Percentiles rank a stretch among this genome's conserved stretches.
Conservation (phyloP, 306 rosid species). For the Cucurbita argyrosperma region DNA sequence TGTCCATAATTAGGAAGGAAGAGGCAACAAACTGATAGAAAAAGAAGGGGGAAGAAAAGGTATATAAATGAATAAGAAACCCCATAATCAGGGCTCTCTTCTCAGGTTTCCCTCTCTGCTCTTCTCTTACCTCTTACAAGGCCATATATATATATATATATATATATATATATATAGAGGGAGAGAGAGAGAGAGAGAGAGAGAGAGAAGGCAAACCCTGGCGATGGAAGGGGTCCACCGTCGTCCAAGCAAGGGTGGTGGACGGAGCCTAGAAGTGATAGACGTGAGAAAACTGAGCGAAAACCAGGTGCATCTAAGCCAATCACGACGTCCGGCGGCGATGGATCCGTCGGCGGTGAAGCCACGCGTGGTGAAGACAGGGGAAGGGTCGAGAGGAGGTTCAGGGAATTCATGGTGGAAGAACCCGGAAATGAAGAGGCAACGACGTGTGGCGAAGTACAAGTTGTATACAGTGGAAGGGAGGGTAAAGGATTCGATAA, state of each 20-base stretch:
- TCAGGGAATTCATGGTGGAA: background rate
- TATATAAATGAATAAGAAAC: background rate
- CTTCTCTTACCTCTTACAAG: background rate
- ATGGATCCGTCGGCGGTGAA: background rate
- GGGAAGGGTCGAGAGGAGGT: background rate
- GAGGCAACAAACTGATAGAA: background rate
- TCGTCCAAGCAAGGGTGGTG: background rate
- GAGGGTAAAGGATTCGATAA: background rate
- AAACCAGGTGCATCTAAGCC: background rate
- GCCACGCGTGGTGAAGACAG: background rate
- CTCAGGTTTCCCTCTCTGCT: background rate
- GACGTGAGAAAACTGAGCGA: background rate
- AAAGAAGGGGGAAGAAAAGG: background rate
- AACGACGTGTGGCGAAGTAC: background rate
- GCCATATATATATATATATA: background rate
- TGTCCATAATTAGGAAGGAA: background rate
- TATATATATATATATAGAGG: background rate
- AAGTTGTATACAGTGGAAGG: slow-evolving; percentile 10
- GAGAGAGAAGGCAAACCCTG: background rate
- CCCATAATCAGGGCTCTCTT: background rate
- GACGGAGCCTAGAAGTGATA: background rate
- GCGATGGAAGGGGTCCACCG: background rate
- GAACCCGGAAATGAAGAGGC: background rate
- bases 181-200: background rate
- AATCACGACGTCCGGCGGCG: background rate